These are phyloP conservation scores for Trichoderma sp. DNA, from an alignment of 2,329 filamentous ascomycete species.

Conservation along the genomic window DNA sequence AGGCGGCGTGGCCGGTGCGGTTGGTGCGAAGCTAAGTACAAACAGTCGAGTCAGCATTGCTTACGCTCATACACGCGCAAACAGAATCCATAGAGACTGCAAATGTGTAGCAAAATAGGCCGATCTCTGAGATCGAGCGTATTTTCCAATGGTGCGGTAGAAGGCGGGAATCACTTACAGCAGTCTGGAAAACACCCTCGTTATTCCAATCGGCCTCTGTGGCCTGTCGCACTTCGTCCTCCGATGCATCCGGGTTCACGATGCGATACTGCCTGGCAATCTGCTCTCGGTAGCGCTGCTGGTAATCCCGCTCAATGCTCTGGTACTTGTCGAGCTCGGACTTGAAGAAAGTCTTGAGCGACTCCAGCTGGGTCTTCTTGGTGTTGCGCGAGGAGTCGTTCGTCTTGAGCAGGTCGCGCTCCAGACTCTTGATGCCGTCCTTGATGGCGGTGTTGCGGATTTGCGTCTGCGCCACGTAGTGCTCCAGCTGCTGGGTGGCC, in stretches of 20 bases:
- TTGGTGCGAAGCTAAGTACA: constrained; percentile 73
- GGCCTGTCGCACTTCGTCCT: constrained; percentile 70
- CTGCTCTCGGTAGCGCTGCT: constrained; percentile 72
- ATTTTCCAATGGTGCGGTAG: no score
- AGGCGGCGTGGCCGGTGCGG: constrained; percentile 71
- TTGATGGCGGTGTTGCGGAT: constrained; percentile 74
- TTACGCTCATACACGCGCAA: not conserved
- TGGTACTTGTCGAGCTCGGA: constrained; percentile 71
- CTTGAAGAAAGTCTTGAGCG: constrained; percentile 72
- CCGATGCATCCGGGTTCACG: constrained; percentile 77
- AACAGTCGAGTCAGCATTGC: constrained; percentile 21
- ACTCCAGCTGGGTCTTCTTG: constrained; percentile 70
- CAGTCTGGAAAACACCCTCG: constrained; percentile 80
- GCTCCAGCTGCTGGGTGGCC: constrained; percentile 63
- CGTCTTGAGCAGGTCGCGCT: constrained; percentile 69
- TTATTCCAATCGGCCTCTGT: constrained; percentile 72
- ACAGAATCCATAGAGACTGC: not conserved
- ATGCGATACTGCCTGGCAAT: constrained; percentile 80
- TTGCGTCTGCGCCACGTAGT: constrained; percentile 69
- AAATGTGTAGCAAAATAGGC: no score
- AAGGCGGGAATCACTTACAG: constrained; percentile 56
- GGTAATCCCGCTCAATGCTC: constrained; percentile 70
- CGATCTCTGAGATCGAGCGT: no score
- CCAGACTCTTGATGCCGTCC: constrained; percentile 75
- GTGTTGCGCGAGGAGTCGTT: constrained; percentile 60